Percentiles rank a stretch among this genome's conserved stretches.
phyloP scores from a whole-genome alignment of 2,329 filamentous ascomycete genomes.

The Metarhizium anisopliae region DNA sequence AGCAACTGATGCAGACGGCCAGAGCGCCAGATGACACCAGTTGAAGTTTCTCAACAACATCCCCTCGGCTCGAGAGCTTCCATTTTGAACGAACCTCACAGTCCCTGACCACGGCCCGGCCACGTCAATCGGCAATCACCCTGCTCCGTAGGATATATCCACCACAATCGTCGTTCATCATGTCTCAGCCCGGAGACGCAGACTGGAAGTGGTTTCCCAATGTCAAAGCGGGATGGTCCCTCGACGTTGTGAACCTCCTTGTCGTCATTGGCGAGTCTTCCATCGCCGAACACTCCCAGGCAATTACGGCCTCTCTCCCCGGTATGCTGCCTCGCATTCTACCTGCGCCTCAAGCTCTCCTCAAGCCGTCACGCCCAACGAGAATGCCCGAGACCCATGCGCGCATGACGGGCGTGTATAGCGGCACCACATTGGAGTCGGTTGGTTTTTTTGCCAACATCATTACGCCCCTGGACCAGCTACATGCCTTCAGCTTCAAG shows the following conservation, averaged over 20 bases:
- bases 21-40: too few relatives aligned
- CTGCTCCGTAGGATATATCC: too few relatives aligned
- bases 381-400: slow-evolving; percentile 47
- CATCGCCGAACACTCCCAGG: slow-evolving; percentile 48
- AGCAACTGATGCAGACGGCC: neutral
- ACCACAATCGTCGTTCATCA: slow-evolving; percentile 2
- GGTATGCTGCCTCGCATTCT: slow-evolving; percentile 52
- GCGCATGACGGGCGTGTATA: slow-evolving; percentile 49
- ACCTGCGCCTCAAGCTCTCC: slow-evolving; percentile 53
- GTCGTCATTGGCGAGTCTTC: slow-evolving; percentile 54
- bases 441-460: slow-evolving; percentile 56
- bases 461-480: slow-evolving; percentile 44
- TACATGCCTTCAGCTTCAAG: slow-evolving; percentile 38
- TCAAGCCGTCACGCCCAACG: slow-evolving; percentile 44
- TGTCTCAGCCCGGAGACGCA: slow-evolving; percentile 16
- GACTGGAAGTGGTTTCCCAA: slow-evolving; percentile 36
- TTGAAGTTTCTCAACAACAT: too few relatives aligned
- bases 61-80: too few relatives aligned
- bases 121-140: too few relatives aligned
- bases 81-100: too few relatives aligned
- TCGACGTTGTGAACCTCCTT: slow-evolving; percentile 54
- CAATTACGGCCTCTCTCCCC: slow-evolving; percentile 48
- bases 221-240: slow-evolving; percentile 37
- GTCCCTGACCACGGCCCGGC: too few relatives aligned
- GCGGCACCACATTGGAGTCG: slow-evolving; percentile 42